Evolutionary conservation across 1,284 basidiomycete genomes (phyloP).

Genomic region (Phylloboletellus chloephorus): DNA sequence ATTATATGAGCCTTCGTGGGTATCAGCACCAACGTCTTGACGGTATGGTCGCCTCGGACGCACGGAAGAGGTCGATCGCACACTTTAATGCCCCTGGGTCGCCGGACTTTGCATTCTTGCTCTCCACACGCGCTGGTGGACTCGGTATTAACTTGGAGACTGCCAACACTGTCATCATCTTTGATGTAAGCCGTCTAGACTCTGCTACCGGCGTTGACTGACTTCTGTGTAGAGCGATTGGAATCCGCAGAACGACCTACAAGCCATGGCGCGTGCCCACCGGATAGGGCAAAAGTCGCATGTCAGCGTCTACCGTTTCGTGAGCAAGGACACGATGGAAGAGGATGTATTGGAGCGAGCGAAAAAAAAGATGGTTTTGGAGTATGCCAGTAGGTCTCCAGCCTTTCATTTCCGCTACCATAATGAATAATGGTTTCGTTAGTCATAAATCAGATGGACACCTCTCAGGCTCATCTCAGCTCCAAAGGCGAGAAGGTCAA

Average conservation of each 20-base stretch:
- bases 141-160: constrained; percentile 98
- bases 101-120: constrained; percentile 94
- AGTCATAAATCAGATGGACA: constrained; percentile 99
- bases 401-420: constrained; percentile 7
- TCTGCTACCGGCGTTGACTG: constrained; percentile 15
- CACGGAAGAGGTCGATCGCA: constrained; percentile 89
- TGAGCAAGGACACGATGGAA: constrained; percentile 99
- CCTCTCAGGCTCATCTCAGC: constrained; percentile 92
- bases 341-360: constrained; percentile 97
- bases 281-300: constrained; percentile 97
- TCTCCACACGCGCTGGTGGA: constrained; percentile 96
- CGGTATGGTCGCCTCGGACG: constrained; percentile 91
- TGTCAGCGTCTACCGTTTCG: constrained; percentile 96
- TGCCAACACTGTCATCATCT: constrained; percentile 98
- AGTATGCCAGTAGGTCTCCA: constrained; percentile 87
- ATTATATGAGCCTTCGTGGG: constrained; percentile 89
- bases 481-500: constrained; percentile 64
- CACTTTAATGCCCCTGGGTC: constrained; percentile 95
- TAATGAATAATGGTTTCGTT: constrained; percentile 13
- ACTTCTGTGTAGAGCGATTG: constrained; percentile 65
- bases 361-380: constrained; percentile 99
- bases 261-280: constrained; percentile 98
- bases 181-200: constrained; percentile 66
- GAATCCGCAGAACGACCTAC: constrained; percentile 98
- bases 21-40: constrained; percentile 97